phyloP scores from a whole-genome alignment of 371 early-diverging fungal species.

The Massospora cicadina region DNA sequence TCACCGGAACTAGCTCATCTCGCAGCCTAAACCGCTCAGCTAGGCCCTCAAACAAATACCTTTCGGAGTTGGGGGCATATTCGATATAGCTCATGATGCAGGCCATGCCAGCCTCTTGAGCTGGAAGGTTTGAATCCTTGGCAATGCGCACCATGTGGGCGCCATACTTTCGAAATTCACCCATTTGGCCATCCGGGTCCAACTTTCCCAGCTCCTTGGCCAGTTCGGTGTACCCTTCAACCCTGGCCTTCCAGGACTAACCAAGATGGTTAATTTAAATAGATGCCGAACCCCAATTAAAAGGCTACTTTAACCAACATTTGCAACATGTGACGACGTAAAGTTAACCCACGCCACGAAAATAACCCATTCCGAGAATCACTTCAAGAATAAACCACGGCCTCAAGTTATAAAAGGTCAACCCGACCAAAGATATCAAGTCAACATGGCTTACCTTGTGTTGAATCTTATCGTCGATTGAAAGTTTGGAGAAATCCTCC shows the following conservation, averaged over 20 bases:
- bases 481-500: slow-evolving; percentile 10
- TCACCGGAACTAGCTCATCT: slow-evolving; percentile 47
- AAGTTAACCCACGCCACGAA: background rate
- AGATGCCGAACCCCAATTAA: background rate
- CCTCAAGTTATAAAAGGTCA: background rate
- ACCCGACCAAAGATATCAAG: slow-evolving; percentile 5
- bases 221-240: slow-evolving; percentile 70
- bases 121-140: slow-evolving; percentile 74
- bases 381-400: background rate
- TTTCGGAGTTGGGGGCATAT: slow-evolving; percentile 59
- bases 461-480: slow-evolving; percentile 12
- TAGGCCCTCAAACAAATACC: slow-evolving; percentile 19
- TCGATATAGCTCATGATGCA: slow-evolving; percentile 58
- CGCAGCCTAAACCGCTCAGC: slow-evolving; percentile 25
- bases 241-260: slow-evolving; percentile 88
- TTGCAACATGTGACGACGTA: background rate
- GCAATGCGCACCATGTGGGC: slow-evolving; percentile 57
- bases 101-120: slow-evolving; percentile 72
- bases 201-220: slow-evolving; percentile 41
- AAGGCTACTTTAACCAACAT: background rate
- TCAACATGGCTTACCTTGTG: slow-evolving; percentile 10
- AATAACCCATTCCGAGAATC: background rate
- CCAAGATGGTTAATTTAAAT: background rate
- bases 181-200: slow-evolving; percentile 30
- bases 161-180: slow-evolving; percentile 48